Percentiles rank a stretch among this genome's conserved stretches.
phyloP scores from a whole-genome alignment of 306 rosid genomes.

The Cicer yamashitae region DNA sequence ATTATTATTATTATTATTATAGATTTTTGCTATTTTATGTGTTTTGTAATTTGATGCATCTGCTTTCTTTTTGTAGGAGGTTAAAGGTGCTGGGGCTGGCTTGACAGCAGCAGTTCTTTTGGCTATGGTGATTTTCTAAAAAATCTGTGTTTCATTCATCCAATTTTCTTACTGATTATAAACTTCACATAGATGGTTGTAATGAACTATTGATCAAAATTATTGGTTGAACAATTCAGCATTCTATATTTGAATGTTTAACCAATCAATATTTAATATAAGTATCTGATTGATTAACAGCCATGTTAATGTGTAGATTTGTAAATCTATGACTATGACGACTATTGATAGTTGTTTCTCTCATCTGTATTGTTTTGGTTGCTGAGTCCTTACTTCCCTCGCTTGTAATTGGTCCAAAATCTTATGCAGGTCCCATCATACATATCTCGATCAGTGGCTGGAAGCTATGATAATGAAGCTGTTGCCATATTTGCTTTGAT shows the following conservation, averaged over 20 bases:
- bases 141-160: slow-evolving; percentile 37
- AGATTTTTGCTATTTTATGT: slow-evolving; percentile 11
- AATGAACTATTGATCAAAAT: slow-evolving; percentile 21
- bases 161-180: slow-evolving; percentile 28
- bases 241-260: slow-evolving; percentile 23
- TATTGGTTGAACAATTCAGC: slow-evolving; percentile 7
- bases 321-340: slow-evolving; percentile 19
- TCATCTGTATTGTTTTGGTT: slow-evolving; percentile 21
- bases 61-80: slow-evolving; percentile 69
- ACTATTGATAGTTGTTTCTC: slow-evolving; percentile 19
- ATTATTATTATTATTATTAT: background rate
- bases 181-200: slow-evolving; percentile 28
- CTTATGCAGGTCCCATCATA: slow-evolving; percentile 90
- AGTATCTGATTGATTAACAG: slow-evolving; percentile 23
- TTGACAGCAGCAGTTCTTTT: slow-evolving; percentile 89
- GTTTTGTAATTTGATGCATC: slow-evolving; percentile 40
- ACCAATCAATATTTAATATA: background rate
- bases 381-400: slow-evolving; percentile 14
- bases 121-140: slow-evolving; percentile 79
- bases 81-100: slow-evolving; percentile 96
- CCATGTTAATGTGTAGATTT: slow-evolving; percentile 11
- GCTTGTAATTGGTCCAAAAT: slow-evolving; percentile 26
- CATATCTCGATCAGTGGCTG: slow-evolving; percentile 98
- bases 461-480: slow-evolving; percentile 99
- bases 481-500: slow-evolving; percentile 99